These are phyloP conservation scores for Calocybe gangraenosa DNA, from an alignment of 768 basidiomycete species.

Conservation along the genomic window DNA sequence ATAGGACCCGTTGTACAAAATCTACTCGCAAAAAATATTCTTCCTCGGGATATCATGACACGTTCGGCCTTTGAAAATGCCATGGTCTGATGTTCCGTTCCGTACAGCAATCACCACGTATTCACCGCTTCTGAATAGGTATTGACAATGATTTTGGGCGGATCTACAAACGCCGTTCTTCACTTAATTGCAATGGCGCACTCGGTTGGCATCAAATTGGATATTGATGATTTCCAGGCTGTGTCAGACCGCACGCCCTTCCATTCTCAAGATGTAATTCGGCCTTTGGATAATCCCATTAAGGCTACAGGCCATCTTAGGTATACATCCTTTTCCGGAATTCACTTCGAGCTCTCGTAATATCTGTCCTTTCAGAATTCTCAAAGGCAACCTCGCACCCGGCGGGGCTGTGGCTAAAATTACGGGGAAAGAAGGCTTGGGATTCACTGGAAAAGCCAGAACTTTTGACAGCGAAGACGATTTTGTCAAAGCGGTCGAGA, in stretches of 20 bases:
- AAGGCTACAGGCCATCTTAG: slow-evolving; percentile 88
- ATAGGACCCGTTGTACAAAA: slow-evolving; percentile 82
- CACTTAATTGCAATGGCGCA: slow-evolving; percentile 97
- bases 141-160: slow-evolving; percentile 94
- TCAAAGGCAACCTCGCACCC: slow-evolving; percentile 89
- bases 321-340: slow-evolving; percentile 33
- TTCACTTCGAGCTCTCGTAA: slow-evolving; percentile 11
- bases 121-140: slow-evolving; percentile 48
- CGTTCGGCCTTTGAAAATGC: slow-evolving; percentile 96
- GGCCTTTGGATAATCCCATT: slow-evolving; percentile 83
- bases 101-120: slow-evolving; percentile 1
- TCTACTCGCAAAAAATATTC: slow-evolving; percentile 86
- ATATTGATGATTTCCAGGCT: slow-evolving; percentile 88
- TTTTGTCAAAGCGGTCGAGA: slow-evolving; percentile 85
- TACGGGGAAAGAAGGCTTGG: slow-evolving; percentile 91
- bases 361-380: slow-evolving; percentile 52
- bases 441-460: slow-evolving; percentile 88
- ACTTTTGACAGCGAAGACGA: slow-evolving; percentile 89
- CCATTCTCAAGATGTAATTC: slow-evolving; percentile 79
- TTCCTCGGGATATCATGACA: slow-evolving; percentile 96
- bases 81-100: slow-evolving; percentile 55
- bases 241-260: slow-evolving; percentile 93
- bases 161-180: slow-evolving; percentile 96
- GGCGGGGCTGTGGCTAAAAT: slow-evolving; percentile 97
- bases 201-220: slow-evolving; percentile 86